Evolutionary conservation across 83 land plant genomes (phyloP), one percentile per base, ranked within the genome.

Genomic region (Picea abies): DNA sequence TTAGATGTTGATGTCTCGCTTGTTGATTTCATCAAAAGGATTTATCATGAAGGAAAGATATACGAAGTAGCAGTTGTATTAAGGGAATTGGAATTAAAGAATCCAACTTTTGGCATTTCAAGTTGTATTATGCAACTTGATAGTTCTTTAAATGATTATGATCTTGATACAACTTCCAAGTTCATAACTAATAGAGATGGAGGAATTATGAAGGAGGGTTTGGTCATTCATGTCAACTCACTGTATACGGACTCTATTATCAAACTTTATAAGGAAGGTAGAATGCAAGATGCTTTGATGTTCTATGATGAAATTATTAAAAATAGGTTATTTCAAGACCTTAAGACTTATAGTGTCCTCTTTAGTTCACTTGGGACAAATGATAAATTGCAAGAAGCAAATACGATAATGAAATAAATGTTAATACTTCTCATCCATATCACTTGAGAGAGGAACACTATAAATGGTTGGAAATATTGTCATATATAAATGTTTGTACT

Each of bases 11-110:
- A 71, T 12, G 87, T 86, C 22, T 90, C 95, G 12, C 22, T 89
- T 25, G 83, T 8, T 69, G 85, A 83, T 81, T 76, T 85, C 75
- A 83, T 93, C 32, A 15, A 63, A 11, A 26, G 39, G 41, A 80
- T 91, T 49, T 93, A 93, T 70, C 90, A 88, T 37, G 83, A 87
- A 82, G 95, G 95, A 60, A 84, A 85, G 41, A 89, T 93, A 52
- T 16, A 76, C n/a, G 90, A 93, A 82, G 93, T 90, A 41, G 37
- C 84, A 37, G n/a, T 58, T 41, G 14, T 93, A 3, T 86, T 93
- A n/a, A 78, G 66, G 68, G 90, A 93, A 86, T 58, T 93, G 35
- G 86, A 84, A 29, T 65, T 26, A 56, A 77, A 11, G 79, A 60
- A 77, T 77, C 20, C 79, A 56, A 23, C 62, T 23, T 52, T 4